Evolutionary conservation across 371 early-diverging fungal species (phyloP).

Genomic region (Mortierella polycephala): DNA sequence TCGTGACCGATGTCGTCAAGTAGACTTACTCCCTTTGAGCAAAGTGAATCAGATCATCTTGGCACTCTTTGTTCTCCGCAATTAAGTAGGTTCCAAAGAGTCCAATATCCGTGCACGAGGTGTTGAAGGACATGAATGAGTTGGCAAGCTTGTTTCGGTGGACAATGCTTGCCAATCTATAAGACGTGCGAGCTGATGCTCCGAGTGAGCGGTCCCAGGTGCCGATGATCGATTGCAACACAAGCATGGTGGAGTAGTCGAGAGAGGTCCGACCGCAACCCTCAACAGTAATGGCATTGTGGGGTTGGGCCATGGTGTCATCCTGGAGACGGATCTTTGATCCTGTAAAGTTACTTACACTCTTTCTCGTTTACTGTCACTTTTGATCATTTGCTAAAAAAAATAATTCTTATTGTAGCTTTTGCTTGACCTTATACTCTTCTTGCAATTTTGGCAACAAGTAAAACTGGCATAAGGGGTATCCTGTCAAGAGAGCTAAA

Average conservation of each 20-base stretch:
- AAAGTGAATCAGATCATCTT: constrained; percentile 89
- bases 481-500: constrained; percentile 63
- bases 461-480: constrained; percentile 79
- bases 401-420: constrained; percentile 4
- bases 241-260: constrained; percentile 95
- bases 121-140: constrained; percentile 98
- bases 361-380: too few species aligned
- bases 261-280: constrained; percentile 95
- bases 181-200: constrained; percentile 84
- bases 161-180: constrained; percentile 87
- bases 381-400: too few species aligned
- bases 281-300: constrained; percentile 96
- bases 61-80: constrained; percentile 80
- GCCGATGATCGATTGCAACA: constrained; percentile 94
- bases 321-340: constrained; percentile 89
- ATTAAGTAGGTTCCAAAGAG: constrained; percentile 96
- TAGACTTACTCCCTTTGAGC: constrained; percentile 94
- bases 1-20: constrained; percentile 85
- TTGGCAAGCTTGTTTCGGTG: constrained; percentile 90
- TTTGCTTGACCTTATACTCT: constrained; percentile 16
- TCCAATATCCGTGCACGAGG: constrained; percentile 97
- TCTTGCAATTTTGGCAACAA: constrained; percentile 18
- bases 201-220: constrained; percentile 96
- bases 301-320: constrained; percentile 88
- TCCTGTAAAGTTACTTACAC: constrained; percentile 73